Evolutionary conservation across 1,284 basidiomycete species (phyloP), one percentile per base, ranked within the genome.

Genomic region (Tilletia walkeri): DNA sequence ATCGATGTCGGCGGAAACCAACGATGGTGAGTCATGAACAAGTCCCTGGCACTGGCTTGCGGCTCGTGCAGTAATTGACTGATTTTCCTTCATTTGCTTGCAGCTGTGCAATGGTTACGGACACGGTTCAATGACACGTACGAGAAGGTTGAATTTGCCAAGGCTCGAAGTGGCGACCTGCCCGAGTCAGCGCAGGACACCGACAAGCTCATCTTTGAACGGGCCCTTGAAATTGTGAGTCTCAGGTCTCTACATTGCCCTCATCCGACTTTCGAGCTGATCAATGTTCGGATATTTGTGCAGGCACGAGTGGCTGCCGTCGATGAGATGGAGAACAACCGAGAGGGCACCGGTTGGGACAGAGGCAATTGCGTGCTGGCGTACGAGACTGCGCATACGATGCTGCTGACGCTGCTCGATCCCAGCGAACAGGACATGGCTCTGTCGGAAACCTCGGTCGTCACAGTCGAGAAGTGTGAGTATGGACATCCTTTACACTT

Each of bases 381-480:
- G 48, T 99, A 99, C 85, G 95, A 97, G 82, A 93, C 93, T 73
- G 93, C 94, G 0, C 85, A 96, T 20, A 95, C 93, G 91, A 91
- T 95, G 82, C 86, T 99, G 36, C 92, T 92, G 75, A 91, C 93
- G 0, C 87, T 98, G 4, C 90, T 95, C 79, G 95, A 99, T 82
- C 92, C 95, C 73, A 87, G 92, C 2, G 87, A 97, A 77, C 91
- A 94, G 80, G 89, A 89, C 6, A 65, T 80, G 70, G 76, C 76
- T 16, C 69, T 82, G 24, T 76, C 76, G 49, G 72, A 77, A 53
- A 75, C 73, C 38, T 77, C 79, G 36, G 73, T 79, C n/a, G 61
- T 69, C 20, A 78, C 77, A 63, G 77, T 82, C 56, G 79, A 81
- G 65, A 80, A 78, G 70, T 82, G 70, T 70, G 70, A 70, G 70